phyloP scores from a whole-genome alignment of 371 early-diverging fungal genomes.

The Zychaea mexicana region DNA sequence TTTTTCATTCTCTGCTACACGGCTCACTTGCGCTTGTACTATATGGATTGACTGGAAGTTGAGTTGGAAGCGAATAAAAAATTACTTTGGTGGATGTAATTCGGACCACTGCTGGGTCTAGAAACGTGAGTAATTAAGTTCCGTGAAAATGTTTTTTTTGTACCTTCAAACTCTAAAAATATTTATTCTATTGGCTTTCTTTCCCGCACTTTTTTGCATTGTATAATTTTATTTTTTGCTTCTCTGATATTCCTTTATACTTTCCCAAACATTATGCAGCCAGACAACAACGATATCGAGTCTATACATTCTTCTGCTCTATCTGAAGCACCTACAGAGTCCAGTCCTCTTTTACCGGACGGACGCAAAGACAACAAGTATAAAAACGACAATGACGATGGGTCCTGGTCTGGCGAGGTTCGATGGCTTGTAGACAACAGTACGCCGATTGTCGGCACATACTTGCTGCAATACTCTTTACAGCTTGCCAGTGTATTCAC shows the following conservation, averaged over 20 bases:
- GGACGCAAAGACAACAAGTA: background rate
- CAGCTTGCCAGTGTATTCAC: slow-evolving; percentile 65
- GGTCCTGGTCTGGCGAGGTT: slow-evolving; percentile 23
- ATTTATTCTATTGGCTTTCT: no score
- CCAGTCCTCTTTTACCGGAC: background rate
- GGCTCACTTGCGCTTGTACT: no score
- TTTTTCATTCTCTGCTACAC: no score
- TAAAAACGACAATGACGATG: background rate
- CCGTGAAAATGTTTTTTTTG: no score
- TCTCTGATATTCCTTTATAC: background rate
- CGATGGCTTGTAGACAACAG: slow-evolving; percentile 53
- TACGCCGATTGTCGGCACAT: slow-evolving; percentile 63
- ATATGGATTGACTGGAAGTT: no score
- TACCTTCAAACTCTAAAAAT: no score
- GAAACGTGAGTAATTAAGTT: background rate
- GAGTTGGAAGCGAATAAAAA: no score
- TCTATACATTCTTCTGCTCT: background rate
- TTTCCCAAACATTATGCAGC: background rate
- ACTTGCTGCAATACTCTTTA: slow-evolving; percentile 66
- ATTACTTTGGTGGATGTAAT: background rate
- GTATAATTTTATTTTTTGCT: background rate
- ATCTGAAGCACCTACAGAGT: background rate
- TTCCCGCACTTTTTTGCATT: no score
- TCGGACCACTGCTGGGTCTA: background rate
- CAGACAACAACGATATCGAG: background rate